These are phyloP conservation scores for Zalaria sp. DNA, from an alignment of 2,329 filamentous ascomycete species.

Conservation along the genomic window DNA sequence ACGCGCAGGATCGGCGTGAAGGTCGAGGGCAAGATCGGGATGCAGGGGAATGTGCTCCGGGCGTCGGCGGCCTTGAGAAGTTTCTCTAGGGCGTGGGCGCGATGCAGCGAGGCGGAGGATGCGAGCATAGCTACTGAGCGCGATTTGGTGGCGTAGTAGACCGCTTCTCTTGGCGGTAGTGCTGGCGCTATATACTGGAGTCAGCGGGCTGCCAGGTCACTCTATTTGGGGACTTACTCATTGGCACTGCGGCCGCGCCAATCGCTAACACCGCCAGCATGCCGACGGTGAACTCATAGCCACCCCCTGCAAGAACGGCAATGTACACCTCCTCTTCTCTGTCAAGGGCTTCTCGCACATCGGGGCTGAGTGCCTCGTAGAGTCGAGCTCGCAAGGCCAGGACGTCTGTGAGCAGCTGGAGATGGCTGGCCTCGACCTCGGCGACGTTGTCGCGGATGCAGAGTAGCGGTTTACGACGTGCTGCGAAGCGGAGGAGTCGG, in stretches of 20 bases:
- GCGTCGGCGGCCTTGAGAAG: conserved; percentile 13
- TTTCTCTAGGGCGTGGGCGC: conserved; percentile 15
- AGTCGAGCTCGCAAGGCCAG: conserved; percentile 27
- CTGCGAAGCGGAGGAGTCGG: conserved; percentile 25
- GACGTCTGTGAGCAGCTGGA: conserved; percentile 30
- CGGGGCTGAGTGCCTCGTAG: conserved; percentile 14
- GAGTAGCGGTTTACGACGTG: conserved; percentile 18
- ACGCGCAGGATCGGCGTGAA: conserved; percentile 16
- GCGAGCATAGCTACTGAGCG: conserved; percentile 23
- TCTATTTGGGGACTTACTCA: conserved; percentile 12
- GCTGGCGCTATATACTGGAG: conserved; percentile 13
- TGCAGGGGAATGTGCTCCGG: conserved; percentile 17
- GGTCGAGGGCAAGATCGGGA: conserved; percentile 22
- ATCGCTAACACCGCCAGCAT: conserved; percentile 33
- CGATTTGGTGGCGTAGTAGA: conserved; percentile 30
- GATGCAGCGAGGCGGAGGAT: conserved; percentile 18
- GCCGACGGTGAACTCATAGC: conserved; percentile 35
- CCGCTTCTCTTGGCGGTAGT: conserved; percentile 27
- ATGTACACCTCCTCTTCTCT: conserved; percentile 27
- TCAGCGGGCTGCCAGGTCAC: background rate
- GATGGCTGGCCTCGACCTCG: conserved; percentile 22
- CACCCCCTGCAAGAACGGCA: conserved; percentile 29
- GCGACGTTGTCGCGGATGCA: conserved; percentile 26
- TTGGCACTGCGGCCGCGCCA: conserved; percentile 32
- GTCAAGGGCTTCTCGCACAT: conserved; percentile 15